These are phyloP conservation scores for Saccharomyces hybrid DNA, from an alignment of 1,139 yeast genomes.

Conservation along the genomic window DNA sequence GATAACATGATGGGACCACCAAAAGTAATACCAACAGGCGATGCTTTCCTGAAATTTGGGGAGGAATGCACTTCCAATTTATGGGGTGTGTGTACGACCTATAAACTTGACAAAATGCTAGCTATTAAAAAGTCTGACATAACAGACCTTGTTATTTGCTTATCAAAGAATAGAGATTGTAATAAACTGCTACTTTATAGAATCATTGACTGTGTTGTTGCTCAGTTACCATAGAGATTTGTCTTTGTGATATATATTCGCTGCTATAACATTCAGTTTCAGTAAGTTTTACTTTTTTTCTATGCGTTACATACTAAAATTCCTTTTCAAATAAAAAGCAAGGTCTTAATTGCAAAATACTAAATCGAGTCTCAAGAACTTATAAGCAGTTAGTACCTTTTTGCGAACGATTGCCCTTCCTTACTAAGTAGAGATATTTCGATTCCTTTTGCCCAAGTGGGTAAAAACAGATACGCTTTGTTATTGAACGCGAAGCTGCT, in stretches of 20 bases:
- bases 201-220: slow-evolving; percentile 16
- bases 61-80: slow-evolving; percentile 12
- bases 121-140: slow-evolving; percentile 16
- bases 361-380: neutral
- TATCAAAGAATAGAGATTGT: slow-evolving; percentile 16
- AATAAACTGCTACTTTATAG: slow-evolving; percentile 15
- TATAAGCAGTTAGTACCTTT: too few species aligned
- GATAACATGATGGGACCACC: slow-evolving; percentile 26
- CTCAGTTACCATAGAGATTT: slow-evolving; percentile 7
- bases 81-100: slow-evolving; percentile 9
- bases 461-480: neutral
- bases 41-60: slow-evolving; percentile 16
- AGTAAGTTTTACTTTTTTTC: neutral
- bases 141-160: slow-evolving; percentile 10
- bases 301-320: too few species aligned
- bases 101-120: slow-evolving; percentile 9
- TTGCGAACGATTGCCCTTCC: too few species aligned
- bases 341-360: neutral
- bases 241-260: neutral
- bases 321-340: too few species aligned
- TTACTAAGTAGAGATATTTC: neutral
- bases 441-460: neutral
- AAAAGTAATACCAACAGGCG: slow-evolving; percentile 17
- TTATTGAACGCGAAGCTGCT: neutral
- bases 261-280: too few species aligned